Evolutionary conservation across 2,329 filamentous ascomycete species (phyloP).

Genomic region (Colletotrichum tanaceti): DNA sequence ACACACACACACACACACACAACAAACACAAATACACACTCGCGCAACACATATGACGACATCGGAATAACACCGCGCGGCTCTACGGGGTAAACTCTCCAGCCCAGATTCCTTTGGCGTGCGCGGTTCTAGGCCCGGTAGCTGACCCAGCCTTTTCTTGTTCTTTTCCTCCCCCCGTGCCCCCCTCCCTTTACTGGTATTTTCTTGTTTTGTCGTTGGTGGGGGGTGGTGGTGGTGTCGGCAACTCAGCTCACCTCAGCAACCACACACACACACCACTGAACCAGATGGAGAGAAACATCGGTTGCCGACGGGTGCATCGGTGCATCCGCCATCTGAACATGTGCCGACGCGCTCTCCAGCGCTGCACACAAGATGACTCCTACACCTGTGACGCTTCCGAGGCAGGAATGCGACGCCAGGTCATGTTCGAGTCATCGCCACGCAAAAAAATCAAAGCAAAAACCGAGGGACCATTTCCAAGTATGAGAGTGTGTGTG

Average conservation of each 20-base stretch:
- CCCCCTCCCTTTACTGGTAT: too few species aligned
- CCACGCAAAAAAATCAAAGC: background rate
- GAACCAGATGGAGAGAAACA: background rate
- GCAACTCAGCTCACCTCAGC: conserved; percentile 2
- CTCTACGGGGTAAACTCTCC: conserved; percentile 10
- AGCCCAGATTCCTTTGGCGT: background rate
- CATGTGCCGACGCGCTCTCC: background rate
- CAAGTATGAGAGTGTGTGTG: background rate
- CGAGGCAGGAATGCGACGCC: background rate
- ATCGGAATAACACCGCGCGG: background rate
- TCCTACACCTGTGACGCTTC: conserved; percentile 13
- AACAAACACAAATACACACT: background rate
- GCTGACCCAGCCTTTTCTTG: too few species aligned
- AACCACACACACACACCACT: conserved; percentile 12
- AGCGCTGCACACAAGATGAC: conserved; percentile 7
- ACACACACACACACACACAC: background rate
- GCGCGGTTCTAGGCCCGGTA: background rate
- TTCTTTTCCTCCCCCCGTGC: too few species aligned
- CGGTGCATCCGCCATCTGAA: background rate
- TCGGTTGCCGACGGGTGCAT: conserved; percentile 9
- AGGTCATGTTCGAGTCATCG: background rate
- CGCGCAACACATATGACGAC: conserved; percentile 7
- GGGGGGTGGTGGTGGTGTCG: background rate
- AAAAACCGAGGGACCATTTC: background rate
- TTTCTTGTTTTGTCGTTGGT: background rate